Evolutionary conservation across 352 stramenopile genomes (phyloP).

Genomic region (Phytophthora sansomeana): DNA sequence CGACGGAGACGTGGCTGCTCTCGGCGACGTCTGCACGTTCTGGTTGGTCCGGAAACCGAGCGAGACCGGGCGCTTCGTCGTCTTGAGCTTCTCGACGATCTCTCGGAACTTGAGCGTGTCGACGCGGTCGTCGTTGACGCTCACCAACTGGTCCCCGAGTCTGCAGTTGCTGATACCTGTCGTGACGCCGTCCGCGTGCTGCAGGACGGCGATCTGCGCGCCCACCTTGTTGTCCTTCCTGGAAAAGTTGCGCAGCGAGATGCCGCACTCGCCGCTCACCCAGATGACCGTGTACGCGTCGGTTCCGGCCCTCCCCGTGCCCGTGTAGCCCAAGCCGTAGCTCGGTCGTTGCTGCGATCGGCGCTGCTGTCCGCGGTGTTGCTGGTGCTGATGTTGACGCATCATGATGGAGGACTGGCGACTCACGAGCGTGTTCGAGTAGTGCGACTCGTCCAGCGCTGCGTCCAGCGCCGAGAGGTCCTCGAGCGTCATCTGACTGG

Average conservation of each 20-base stretch:
- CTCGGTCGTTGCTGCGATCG: constrained; percentile 14
- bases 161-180: constrained; percentile 81
- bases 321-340: constrained; percentile 18
- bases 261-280: constrained; percentile 84
- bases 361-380: constrained; percentile 1
- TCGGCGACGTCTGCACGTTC: constrained; percentile 73
- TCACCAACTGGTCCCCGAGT: constrained; percentile 78
- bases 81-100: constrained; percentile 86
- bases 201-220: constrained; percentile 81
- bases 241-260: constrained; percentile 86
- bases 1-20: constrained; percentile 23
- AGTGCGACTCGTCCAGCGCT: constrained; percentile 26
- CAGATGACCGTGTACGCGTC: constrained; percentile 80
- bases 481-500: constrained; percentile 39
- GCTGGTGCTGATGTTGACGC: constrained; percentile 37
- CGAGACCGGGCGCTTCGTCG: constrained; percentile 68
- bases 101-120: constrained; percentile 65
- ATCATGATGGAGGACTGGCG: constrained; percentile 43
- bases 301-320: constrained; percentile 5
- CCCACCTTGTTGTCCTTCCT: constrained; percentile 67
- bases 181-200: constrained; percentile 80
- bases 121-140: constrained; percentile 76
- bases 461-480: constrained; percentile 31
- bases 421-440: constrained; percentile 40
- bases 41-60: constrained; percentile 76